Evolutionary conservation across 2,329 filamentous ascomycete species (phyloP).

Genomic region (Cladosporium colombiae): DNA sequence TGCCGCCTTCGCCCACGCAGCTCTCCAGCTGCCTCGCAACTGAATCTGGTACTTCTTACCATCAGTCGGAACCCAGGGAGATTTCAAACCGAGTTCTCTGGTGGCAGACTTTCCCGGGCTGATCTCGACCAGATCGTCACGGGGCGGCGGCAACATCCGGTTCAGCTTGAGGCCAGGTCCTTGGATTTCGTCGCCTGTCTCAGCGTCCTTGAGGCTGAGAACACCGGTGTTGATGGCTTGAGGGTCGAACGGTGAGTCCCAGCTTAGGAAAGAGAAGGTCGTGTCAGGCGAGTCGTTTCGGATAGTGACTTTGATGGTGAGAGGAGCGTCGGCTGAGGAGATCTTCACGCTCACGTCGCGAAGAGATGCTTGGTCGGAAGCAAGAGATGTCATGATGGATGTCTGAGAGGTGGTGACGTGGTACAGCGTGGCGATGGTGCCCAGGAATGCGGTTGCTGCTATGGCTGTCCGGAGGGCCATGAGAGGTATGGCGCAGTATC

Average conservation of each 20-base stretch:
- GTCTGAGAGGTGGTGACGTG: slow-evolving; percentile 13
- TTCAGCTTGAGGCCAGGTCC: slow-evolving; percentile 39
- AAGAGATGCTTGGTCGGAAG: neutral
- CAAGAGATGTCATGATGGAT: slow-evolving; percentile 3
- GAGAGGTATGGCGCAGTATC: neutral
- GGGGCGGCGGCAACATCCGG: slow-evolving; percentile 40
- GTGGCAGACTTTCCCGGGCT: slow-evolving; percentile 37
- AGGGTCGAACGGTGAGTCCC: slow-evolving; percentile 45
- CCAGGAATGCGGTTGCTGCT: slow-evolving; percentile 12
- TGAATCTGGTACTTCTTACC: slow-evolving; percentile 41
- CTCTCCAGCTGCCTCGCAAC: slow-evolving; percentile 38
- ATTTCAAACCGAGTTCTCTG: slow-evolving; percentile 40
- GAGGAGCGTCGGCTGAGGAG: slow-evolving; percentile 10
- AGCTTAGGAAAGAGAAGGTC: slow-evolving; percentile 42
- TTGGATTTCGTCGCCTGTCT: slow-evolving; percentile 33
- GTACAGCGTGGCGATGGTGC: slow-evolving; percentile 15
- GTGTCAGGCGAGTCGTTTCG: slow-evolving; percentile 39
- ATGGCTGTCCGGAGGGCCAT: slow-evolving; percentile 17
- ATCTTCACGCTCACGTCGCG: slow-evolving; percentile 12
- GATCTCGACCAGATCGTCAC: slow-evolving; percentile 40
- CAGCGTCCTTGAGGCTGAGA: slow-evolving; percentile 37
- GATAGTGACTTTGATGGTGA: slow-evolving; percentile 39
- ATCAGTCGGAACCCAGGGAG: slow-evolving; percentile 41
- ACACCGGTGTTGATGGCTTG: slow-evolving; percentile 42
- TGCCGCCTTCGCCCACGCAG: slow-evolving; percentile 35